Conservation (phyloP, 208 protist genomes). For the Lotmaria passim region DNA sequence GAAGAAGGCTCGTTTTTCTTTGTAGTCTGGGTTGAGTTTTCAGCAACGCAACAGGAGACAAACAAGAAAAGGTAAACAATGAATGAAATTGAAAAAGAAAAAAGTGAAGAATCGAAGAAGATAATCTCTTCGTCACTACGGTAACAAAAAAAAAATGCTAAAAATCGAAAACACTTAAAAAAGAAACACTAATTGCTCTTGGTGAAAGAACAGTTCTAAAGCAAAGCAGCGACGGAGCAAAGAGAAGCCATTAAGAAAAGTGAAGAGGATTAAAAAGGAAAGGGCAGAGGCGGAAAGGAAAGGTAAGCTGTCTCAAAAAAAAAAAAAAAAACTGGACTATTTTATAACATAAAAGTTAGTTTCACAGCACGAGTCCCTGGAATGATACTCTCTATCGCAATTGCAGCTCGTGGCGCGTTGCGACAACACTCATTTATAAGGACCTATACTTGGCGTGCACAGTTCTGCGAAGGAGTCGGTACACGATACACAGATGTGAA, state of each 20-base stretch:
- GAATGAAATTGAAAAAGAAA: not conserved
- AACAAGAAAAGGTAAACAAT: slow-evolving; percentile 22
- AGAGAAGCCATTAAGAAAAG: not conserved
- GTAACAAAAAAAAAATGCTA: slow-evolving; percentile 5
- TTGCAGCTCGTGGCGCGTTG: no score
- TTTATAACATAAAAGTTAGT: no score
- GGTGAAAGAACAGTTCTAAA: slow-evolving; percentile 6
- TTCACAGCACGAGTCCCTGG: no score
- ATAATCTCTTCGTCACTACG: slow-evolving; percentile 11
- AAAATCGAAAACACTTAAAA: slow-evolving; percentile 1
- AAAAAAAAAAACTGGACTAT: no score
- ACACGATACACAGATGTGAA: no score
- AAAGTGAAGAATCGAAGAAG: not conserved
- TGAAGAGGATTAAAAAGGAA: no score
- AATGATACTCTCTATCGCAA: no score
- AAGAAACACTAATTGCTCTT: slow-evolving; percentile 10
- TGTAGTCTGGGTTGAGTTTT: not conserved
- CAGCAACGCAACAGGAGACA: not conserved
- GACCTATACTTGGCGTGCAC: no score
- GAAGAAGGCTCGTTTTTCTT: not conserved
- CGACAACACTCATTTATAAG: no score
- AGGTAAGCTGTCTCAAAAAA: no score
- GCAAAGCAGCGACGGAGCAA: not conserved
- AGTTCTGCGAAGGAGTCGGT: no score
- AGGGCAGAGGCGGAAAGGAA: no score